phyloP scores from a whole-genome alignment of 164 flowering plant genomes.

The Litsea cubeba region DNA sequence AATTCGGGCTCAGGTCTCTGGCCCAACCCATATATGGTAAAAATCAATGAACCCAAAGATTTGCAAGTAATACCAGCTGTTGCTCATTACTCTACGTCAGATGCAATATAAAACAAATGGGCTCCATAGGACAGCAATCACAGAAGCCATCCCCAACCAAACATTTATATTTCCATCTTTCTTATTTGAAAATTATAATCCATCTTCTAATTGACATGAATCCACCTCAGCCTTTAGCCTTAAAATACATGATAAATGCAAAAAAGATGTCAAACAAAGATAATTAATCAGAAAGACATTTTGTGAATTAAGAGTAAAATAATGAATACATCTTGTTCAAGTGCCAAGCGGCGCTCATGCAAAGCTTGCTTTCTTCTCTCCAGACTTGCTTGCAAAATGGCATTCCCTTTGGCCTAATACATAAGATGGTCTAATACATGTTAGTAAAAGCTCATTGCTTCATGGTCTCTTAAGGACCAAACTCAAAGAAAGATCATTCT shows the following conservation, averaged over 20 bases:
- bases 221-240: no score
- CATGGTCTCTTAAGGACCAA: constrained; percentile 1
- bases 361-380: constrained; percentile 98
- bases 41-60: no score
- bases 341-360: constrained; percentile 96
- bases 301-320: not conserved
- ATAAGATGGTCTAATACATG: constrained; percentile 10
- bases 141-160: not conserved
- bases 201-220: no score
- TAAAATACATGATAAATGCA: no score
- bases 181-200: no score
- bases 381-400: constrained; percentile 93
- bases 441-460: constrained; percentile 9
- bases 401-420: constrained; percentile 90
- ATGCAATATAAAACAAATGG: not conserved
- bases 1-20: no score
- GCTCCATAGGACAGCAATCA: not conserved
- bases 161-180: not conserved
- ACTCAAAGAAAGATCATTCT: constrained; percentile 3
- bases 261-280: no score
- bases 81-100: not conserved
- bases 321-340: constrained; percentile 90
- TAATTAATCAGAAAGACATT: not conserved
- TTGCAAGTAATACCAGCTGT: no score
- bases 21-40: no score